Evolutionary conservation across 345 rosid species (phyloP).

Genomic region (Balakata baccata): DNA sequence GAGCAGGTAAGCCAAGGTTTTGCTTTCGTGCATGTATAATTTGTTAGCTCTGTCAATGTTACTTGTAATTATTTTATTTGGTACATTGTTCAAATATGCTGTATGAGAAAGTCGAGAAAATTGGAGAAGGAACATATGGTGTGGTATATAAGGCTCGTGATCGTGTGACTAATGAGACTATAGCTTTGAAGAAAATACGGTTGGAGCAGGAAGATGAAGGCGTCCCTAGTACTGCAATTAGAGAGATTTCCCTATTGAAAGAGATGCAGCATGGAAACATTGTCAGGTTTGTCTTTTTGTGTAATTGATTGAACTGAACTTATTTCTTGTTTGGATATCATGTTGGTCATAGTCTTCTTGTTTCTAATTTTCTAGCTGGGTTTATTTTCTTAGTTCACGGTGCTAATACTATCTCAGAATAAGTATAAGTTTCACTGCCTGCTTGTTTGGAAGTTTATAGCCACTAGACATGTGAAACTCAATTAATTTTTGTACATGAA

Average conservation of each 20-base stretch:
- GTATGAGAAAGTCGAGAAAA: conserved; percentile 99
- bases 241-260: conserved; percentile 96
- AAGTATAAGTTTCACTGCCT: not conserved
- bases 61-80: not conserved
- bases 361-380: not conserved
- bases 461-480: not conserved
- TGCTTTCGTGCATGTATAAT: not conserved
- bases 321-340: not conserved
- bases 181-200: conserved; percentile 96
- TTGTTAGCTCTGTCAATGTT: not conserved
- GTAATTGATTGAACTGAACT: not conserved
- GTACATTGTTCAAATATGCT: conserved; percentile 23
- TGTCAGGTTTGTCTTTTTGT: conserved; percentile 53
- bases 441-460: not conserved
- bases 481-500: too few relatives aligned
- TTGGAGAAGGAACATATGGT: conserved; percentile 98
- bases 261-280: conserved; percentile 98
- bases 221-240: conserved; percentile 95
- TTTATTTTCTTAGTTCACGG: not conserved
- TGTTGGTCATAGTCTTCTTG: not conserved
- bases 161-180: conserved; percentile 79
- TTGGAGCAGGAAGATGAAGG: conserved; percentile 99
- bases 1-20: not conserved
- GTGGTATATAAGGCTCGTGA: conserved; percentile 97
- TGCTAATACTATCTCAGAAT: not conserved